Evolutionary conservation across 306 rosid genomes (phyloP).

Genomic region (Prinsepia uniflora): DNA sequence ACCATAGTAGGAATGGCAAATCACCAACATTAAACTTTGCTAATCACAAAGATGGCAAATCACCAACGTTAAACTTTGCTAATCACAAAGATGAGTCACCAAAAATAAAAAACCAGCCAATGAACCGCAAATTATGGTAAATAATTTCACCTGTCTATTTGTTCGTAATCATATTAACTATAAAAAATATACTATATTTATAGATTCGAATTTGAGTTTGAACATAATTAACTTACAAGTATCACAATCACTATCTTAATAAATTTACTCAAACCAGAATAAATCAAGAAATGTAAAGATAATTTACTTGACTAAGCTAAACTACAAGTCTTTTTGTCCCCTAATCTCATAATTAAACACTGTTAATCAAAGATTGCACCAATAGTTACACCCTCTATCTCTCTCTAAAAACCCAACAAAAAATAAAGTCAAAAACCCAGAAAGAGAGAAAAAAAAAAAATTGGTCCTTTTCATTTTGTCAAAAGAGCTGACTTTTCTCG

Average conservation of each 20-base stretch:
- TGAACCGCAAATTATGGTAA: neutral
- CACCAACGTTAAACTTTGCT: neutral
- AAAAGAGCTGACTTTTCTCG: slow-evolving; percentile 11
- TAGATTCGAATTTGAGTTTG: no score
- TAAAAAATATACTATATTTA: no score
- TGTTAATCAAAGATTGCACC: slow-evolving; percentile 16
- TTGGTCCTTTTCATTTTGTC: neutral
- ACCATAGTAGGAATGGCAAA: neutral
- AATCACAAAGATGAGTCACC: neutral
- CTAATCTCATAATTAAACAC: slow-evolving; percentile 3
- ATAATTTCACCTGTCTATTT: no score
- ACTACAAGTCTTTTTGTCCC: neutral
- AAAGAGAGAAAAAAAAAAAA: neutral
- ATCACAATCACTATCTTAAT: neutral
- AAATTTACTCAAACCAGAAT: slow-evolving; percentile 14
- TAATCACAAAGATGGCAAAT: neutral
- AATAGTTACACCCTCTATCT: slow-evolving; percentile 16
- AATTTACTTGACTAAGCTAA: neutral
- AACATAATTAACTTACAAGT: no score
- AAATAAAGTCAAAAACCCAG: neutral
- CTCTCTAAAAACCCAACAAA: neutral
- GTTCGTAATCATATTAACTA: no score
- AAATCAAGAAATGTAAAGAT: slow-evolving; percentile 10
- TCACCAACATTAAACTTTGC: neutral
- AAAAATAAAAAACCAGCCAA: neutral